Evolutionary conservation across 2,329 filamentous ascomycete species (phyloP).

Genomic region (Aspergillus japonicus): DNA sequence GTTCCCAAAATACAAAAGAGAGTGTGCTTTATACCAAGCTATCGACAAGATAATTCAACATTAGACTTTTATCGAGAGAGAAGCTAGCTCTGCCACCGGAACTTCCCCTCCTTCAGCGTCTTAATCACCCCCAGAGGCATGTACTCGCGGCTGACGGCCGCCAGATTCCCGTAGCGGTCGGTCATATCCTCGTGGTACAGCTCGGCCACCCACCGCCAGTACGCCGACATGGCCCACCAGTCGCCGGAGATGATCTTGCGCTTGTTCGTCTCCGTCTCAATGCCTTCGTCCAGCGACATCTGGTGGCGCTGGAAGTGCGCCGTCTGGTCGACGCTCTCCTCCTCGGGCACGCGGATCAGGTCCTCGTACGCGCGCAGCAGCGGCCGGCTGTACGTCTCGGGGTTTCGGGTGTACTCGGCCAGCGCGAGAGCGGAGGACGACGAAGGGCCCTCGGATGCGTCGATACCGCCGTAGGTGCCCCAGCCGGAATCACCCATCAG

Average conservation of each 20-base stretch:
- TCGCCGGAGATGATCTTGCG: constrained; percentile 21
- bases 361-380: constrained; percentile 34
- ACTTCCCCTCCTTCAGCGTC: constrained; percentile 41
- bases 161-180: constrained; percentile 40
- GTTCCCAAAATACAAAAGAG: background rate
- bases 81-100: constrained; percentile 43
- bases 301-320: constrained; percentile 28
- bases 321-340: constrained; percentile 31
- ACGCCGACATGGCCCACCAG: constrained; percentile 40
- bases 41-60: background rate
- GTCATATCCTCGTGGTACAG: constrained; percentile 44
- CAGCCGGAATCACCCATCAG: background rate
- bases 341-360: constrained; percentile 33
- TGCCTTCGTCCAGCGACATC: constrained; percentile 14
- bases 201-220: constrained; percentile 46
- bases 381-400: constrained; percentile 33
- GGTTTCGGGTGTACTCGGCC: constrained; percentile 40
- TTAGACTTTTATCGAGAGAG: background rate
- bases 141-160: constrained; percentile 41
- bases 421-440: constrained; percentile 28
- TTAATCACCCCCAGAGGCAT: constrained; percentile 46
- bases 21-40: background rate
- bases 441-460: constrained; percentile 11
- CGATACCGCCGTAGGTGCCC: background rate
- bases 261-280: constrained; percentile 3